Conservation (phyloP, 73 alveolate species). For the Paramecium pentaurelia region DNA sequence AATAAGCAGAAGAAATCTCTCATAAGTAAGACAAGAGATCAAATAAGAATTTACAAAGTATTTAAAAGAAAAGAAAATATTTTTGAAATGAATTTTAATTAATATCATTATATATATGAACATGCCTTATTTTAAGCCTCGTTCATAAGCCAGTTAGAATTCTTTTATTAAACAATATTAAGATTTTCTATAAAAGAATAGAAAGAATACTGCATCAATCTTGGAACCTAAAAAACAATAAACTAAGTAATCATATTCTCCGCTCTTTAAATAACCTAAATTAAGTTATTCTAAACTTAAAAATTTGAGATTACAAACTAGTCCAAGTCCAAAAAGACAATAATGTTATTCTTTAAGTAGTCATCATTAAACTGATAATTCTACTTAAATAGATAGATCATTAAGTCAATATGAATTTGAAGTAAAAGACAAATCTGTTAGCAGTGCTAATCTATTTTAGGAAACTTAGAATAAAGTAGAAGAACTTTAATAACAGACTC, state of each 20-base stretch:
- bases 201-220: neutral
- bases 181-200: neutral
- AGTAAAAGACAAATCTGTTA: neutral
- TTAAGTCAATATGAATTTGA: neutral
- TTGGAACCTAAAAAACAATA: neutral
- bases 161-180: neutral
- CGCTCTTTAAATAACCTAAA: neutral
- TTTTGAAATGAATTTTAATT: slow-evolving; percentile 10
- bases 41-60: slow-evolving; percentile 33
- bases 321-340: neutral
- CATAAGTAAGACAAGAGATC: neutral
- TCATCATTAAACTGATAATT: neutral
- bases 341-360: neutral
- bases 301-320: neutral
- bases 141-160: neutral
- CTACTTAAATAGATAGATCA: neutral
- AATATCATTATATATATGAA: neutral
- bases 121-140: slow-evolving; percentile 18
- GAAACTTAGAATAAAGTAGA: neutral
- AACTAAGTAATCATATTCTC: neutral
- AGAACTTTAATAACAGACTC: neutral
- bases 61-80: neutral
- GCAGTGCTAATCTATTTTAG: neutral
- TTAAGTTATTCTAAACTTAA: neutral
- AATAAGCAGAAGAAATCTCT: neutral